Base-by-base conservation (phyloP, 2,329 filamentous ascomycete species). In the Akanthomyces dipterigenus region DNA sequence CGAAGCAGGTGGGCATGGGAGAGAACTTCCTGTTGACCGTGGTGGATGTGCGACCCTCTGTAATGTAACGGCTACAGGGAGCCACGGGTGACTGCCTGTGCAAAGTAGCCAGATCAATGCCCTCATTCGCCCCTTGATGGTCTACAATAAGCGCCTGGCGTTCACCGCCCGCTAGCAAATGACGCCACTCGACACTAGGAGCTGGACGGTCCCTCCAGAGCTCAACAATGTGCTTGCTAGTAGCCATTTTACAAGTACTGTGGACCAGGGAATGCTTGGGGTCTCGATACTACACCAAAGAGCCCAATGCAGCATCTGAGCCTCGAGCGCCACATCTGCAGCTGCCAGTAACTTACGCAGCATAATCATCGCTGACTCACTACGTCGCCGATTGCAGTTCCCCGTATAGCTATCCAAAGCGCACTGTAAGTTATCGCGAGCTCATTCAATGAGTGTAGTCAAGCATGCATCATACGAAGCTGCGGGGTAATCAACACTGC, bases 101-200 rank as follows among this genome's bases (percentile, higher is more conserved):
- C 20, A 20, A 58, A 48, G 26, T n/a, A 22, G 45, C 31, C 18
- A 5, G 36, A 58, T 49, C 18, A 14, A 58, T 16, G 34, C 45
- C 55, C 55, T 34, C 28, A 58, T 50, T 40, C 55, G 45, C 18
- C 55, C 31, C 20, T 16, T 49, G 45, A 38, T 40, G 45, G 18
- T 16, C 31, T 24, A 49, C 14, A 49, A 36, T 38, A 57, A 49
- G 55, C 55, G 45, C 34, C 43, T 16, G 31, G 26, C 26, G 28
- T 28, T 38, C 54, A 38, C 20, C 22, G 45, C 45, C 45, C 20
- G 45, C 45, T 36, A 38, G 20, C 3, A 48, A 14, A 50, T 50
- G 55, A 36, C 45, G 55, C 45, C 55, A 58, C 55, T 40, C 7
- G 45, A 58, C 43, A 34, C 55, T 50, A 57, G n/a, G 24, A 55